These are phyloP conservation scores for Pelargonium cotyledonis DNA, from an alignment of 441 rosid species.

Conservation along the genomic window DNA sequence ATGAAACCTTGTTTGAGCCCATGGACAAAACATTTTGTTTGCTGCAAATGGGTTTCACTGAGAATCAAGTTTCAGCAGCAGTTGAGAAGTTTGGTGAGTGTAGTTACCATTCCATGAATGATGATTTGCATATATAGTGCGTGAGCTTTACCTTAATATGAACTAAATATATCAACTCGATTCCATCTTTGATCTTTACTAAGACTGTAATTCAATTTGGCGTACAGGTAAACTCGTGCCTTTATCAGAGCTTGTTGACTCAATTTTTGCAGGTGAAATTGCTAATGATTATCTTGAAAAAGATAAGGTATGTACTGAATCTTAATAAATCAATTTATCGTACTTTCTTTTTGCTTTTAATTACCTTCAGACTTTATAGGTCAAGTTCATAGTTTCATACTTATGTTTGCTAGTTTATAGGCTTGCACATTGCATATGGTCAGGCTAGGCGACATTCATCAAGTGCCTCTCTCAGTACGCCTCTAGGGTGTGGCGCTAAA, in stretches of 20 bases:
- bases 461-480: too few relatives aligned
- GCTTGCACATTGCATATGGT: too few relatives aligned
- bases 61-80: constrained; percentile 73
- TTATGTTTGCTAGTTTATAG: too few relatives aligned
- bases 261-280: constrained; percentile 53
- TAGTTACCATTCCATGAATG: constrained; percentile 3
- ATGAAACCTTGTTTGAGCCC: constrained; percentile 66
- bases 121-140: not conserved
- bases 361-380: not conserved
- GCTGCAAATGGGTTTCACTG: constrained; percentile 94
- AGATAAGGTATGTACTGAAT: constrained; percentile 39
- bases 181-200: not conserved
- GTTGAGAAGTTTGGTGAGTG: constrained; percentile 74
- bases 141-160: not conserved
- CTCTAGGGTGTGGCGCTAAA: too few relatives aligned
- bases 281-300: constrained; percentile 24
- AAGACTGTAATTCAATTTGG: not conserved
- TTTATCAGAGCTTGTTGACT: constrained; percentile 60
- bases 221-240: constrained; percentile 65
- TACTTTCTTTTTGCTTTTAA: not conserved
- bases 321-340: not conserved
- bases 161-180: not conserved
- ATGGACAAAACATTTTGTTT: constrained; percentile 78
- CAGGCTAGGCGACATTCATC: too few relatives aligned
- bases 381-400: not conserved